Percentiles rank a stretch among this genome's conserved stretches.
phyloP scores from a whole-genome alignment of 2,329 filamentous ascomycete species.

The Phialophora verrucosa region DNA sequence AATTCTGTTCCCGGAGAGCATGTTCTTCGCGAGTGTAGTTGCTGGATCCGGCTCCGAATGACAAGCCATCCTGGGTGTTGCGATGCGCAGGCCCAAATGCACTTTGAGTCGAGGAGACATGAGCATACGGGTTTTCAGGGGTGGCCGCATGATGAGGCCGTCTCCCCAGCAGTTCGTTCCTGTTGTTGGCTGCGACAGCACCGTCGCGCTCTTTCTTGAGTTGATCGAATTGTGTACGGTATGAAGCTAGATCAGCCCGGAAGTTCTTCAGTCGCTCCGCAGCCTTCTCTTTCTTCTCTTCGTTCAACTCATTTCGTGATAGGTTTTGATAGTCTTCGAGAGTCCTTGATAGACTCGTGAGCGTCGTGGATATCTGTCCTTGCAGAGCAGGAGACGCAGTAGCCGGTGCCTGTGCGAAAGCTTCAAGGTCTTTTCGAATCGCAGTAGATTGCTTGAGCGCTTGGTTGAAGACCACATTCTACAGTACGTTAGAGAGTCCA shows the following conservation, averaged over 20 bases:
- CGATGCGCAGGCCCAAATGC: conserved; percentile 48
- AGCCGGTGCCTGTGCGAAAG: conserved; percentile 65
- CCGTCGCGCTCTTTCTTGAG: conserved; percentile 81
- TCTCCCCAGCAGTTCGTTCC: conserved; percentile 82
- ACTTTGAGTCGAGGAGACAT: conserved; percentile 55
- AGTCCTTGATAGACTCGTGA: conserved; percentile 83
- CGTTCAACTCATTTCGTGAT: conserved; percentile 85
- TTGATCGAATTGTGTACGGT: conserved; percentile 75
- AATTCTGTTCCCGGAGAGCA: conserved; percentile 85
- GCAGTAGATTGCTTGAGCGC: conserved; percentile 83
- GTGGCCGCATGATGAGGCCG: conserved; percentile 78
- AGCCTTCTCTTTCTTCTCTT: conserved; percentile 90
- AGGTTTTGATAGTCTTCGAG: conserved; percentile 89
- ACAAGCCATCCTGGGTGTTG: conserved; percentile 46
- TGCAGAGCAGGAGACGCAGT: conserved; percentile 68
- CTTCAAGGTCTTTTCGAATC: conserved; percentile 76
- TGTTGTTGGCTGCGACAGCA: conserved; percentile 68
- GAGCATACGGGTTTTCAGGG: conserved; percentile 91
- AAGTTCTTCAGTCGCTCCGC: conserved; percentile 85
- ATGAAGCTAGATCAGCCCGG: conserved; percentile 78
- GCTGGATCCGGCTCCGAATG: conserved; percentile 53
- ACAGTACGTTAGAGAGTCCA: conserved; percentile 7
- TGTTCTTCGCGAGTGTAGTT: conserved; percentile 77
- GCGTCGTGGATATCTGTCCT: conserved; percentile 75
- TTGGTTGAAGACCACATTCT: conserved; percentile 87